Conservation (phyloP, 805 yeast species). For the Candida krabiensis region DNA sequence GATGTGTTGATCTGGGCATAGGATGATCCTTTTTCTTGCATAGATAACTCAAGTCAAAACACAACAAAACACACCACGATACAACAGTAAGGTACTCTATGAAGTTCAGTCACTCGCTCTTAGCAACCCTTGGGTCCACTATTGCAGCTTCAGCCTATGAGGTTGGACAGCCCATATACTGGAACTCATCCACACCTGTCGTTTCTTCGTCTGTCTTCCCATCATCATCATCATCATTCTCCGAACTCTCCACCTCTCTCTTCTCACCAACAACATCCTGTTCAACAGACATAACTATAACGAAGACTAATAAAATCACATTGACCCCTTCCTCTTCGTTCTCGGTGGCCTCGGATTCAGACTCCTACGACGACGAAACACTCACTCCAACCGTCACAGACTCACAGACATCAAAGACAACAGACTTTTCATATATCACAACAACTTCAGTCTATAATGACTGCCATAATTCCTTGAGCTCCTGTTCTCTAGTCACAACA, state of each 20-base stretch:
- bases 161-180: conserved; percentile 15
- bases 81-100: too few species aligned
- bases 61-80: not conserved
- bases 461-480: conserved; percentile 17
- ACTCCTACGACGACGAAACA: conserved; percentile 13
- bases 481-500: conserved; percentile 25
- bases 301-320: conserved; percentile 16
- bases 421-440: conserved; percentile 17
- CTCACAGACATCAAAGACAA: conserved; percentile 9
- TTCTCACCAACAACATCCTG: too few species aligned
- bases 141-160: conserved; percentile 14
- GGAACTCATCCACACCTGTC: conserved; percentile 17
- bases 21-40: not conserved
- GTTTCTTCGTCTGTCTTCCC: conserved; percentile 1
- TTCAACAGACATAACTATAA: conserved; percentile 20
- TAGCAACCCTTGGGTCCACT: conserved; percentile 7
- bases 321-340: conserved; percentile 9
- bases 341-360: conserved; percentile 7
- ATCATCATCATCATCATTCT: conserved; percentile 8
- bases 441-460: conserved; percentile 21
- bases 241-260: too few species aligned
- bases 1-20: not conserved
- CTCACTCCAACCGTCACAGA: conserved; percentile 21
- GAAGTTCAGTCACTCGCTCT: conserved; percentile 9
- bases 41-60: not conserved